Conservation (phyloP, 352 stramenopile genomes). For the Aphanomyces astaci region DNA sequence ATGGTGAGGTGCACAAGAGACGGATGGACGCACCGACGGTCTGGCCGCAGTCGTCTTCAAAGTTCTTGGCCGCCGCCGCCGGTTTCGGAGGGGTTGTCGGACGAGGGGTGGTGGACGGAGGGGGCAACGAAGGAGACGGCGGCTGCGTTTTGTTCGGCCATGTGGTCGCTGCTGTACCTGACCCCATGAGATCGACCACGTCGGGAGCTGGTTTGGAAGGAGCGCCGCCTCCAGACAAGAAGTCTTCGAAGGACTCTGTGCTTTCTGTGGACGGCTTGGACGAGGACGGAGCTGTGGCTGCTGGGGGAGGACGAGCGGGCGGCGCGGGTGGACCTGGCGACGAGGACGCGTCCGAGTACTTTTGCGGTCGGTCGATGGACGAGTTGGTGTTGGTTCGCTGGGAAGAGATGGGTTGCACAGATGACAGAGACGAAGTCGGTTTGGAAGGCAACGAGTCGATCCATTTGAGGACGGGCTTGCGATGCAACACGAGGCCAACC, state of each 20-base stretch:
- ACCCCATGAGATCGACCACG: conserved; percentile 68
- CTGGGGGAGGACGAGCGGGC: conserved; percentile 20
- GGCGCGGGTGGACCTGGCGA: conserved; percentile 22
- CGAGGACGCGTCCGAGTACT: conserved; percentile 50
- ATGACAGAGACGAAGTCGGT: conserved; percentile 22
- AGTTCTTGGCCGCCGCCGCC: conserved; percentile 81
- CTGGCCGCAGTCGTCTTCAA: conserved; percentile 70
- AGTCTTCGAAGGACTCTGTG: conserved; percentile 54
- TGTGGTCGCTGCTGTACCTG: conserved; percentile 44
- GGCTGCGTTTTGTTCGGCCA: conserved; percentile 26
- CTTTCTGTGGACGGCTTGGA: not conserved
- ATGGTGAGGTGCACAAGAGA: not conserved
- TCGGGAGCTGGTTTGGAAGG: conserved; percentile 24
- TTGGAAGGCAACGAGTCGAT: conserved; percentile 11
- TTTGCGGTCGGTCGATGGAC: conserved; percentile 31
- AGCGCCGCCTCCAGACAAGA: conserved; percentile 49
- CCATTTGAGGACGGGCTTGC: conserved; percentile 67
- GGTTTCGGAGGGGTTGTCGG: conserved; percentile 2
- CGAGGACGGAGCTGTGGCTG: not conserved
- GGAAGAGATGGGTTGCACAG: conserved; percentile 26
- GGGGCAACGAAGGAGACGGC: conserved; percentile 24
- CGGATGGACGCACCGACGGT: conserved; percentile 35
- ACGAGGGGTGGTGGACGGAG: conserved; percentile 23
- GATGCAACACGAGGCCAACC: conserved; percentile 55
- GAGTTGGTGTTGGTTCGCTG: not conserved